Conservation (phyloP, 495 filamentous ascomycete genomes). For the Penicillium simplicissimum region DNA sequence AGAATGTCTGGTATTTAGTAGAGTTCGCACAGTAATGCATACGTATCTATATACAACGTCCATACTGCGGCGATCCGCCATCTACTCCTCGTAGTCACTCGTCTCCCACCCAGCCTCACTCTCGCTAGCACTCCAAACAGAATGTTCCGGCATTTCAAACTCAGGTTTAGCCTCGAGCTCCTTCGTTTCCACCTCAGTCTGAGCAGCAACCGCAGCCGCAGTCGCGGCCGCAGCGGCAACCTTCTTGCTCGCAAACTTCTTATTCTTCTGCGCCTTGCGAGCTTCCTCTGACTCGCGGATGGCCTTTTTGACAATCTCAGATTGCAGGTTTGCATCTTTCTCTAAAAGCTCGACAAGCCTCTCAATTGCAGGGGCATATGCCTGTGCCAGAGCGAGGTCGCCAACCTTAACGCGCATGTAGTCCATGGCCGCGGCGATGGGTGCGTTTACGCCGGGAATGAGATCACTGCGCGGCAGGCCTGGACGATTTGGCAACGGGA, state of each 20-base stretch:
- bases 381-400: conserved; percentile 75
- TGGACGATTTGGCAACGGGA: conserved; percentile 10
- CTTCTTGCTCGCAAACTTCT: conserved; percentile 24
- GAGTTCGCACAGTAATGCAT: conserved; percentile 1
- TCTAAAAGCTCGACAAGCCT: conserved; percentile 59
- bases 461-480: conserved; percentile 7
- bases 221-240: conserved; percentile 9
- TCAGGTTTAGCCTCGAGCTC: neutral
- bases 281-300: conserved; percentile 26
- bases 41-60: conserved; percentile 11
- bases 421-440: conserved; percentile 82
- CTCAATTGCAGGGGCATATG: conserved; percentile 70
- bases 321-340: conserved; percentile 21
- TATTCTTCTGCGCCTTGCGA: conserved; percentile 30
- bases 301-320: conserved; percentile 20
- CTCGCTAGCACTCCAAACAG: conserved; percentile 44
- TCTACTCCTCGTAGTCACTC: conserved; percentile 29
- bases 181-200: conserved; percentile 5
- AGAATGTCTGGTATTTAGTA: neutral
- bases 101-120: conserved; percentile 47
- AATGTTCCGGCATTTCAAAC: conserved; percentile 16
- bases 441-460: conserved; percentile 28
- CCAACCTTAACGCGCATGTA: conserved; percentile 81
- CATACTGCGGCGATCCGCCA: neutral
- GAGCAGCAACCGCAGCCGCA: conserved; percentile 13